Percentiles rank a stretch among this genome's conserved stretches.
Evolutionary conservation across 352 stramenopile species (phyloP).

Genomic region (Phytophthora hibernalis): DNA sequence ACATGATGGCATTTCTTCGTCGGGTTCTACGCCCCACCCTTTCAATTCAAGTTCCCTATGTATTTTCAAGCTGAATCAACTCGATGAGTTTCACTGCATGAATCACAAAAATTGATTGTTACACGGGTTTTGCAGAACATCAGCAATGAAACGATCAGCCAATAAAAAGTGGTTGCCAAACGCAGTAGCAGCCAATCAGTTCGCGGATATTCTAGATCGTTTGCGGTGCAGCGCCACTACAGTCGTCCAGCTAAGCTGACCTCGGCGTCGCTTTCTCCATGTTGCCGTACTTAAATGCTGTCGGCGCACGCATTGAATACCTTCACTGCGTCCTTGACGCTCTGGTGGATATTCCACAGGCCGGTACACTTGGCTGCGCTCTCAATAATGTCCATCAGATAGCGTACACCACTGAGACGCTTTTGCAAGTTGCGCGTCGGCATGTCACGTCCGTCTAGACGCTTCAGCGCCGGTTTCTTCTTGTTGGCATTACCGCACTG

Average conservation of each 20-base stretch:
- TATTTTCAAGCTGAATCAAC: too few species aligned
- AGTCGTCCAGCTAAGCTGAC: conserved; percentile 4
- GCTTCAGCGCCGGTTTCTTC: background rate
- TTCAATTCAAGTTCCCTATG: too few species aligned
- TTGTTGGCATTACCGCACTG: conserved; percentile 13
- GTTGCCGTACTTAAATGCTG: background rate
- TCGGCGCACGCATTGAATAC: background rate
- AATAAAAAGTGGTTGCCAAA: too few species aligned
- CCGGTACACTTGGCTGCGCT: conserved; percentile 9
- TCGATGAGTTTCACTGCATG: too few species aligned
- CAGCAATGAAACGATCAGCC: too few species aligned
- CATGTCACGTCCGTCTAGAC: conserved; percentile 22
- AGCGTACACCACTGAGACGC: conserved; percentile 11
- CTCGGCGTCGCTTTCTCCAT: background rate
- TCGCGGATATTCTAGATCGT: background rate
- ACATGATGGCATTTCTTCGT: too few species aligned
- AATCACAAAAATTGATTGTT: too few species aligned
- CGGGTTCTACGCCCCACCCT: too few species aligned
- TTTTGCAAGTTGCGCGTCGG: conserved; percentile 13
- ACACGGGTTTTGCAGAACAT: too few species aligned
- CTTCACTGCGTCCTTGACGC: conserved; percentile 4
- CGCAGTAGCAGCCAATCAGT: too few species aligned
- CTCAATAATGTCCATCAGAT: conserved; percentile 19
- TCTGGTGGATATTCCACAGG: background rate
- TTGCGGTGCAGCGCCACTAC: conserved; percentile 8